phyloP scores from a whole-genome alignment of 1,284 basidiomycete genomes.

The Rhodotorula sp. region DNA sequence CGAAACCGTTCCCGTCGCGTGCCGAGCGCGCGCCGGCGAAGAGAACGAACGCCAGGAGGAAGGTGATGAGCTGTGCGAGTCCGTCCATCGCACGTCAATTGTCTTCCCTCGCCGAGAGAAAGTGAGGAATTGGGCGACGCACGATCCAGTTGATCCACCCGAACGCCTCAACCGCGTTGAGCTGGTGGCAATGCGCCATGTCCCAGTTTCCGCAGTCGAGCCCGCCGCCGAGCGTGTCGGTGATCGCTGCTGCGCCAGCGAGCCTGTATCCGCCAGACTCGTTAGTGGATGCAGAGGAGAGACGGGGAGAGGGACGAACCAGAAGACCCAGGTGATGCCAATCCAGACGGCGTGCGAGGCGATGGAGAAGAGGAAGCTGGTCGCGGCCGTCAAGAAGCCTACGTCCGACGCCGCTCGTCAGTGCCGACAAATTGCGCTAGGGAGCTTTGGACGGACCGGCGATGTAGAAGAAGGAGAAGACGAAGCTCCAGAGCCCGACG shows the following conservation, averaged over 20 bases:
- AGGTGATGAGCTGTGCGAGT: slow-evolving; percentile 27
- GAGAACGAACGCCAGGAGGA: slow-evolving; percentile 34
- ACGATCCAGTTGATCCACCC: slow-evolving; percentile 42
- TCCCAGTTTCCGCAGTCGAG: slow-evolving; percentile 25
- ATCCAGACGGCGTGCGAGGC: slow-evolving; percentile 36
- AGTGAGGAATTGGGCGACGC: neutral
- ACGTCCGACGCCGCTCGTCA: neutral
- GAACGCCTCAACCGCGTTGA: slow-evolving; percentile 41
- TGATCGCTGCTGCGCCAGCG: slow-evolving; percentile 39
- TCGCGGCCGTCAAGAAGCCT: slow-evolving; percentile 37
- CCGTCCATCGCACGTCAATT: neutral
- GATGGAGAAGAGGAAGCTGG: slow-evolving; percentile 41
- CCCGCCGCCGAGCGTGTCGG: slow-evolving; percentile 26
- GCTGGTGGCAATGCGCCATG: slow-evolving; percentile 36
- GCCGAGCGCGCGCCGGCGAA: slow-evolving; percentile 34
- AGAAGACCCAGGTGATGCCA: slow-evolving; percentile 43
- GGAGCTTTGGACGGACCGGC: slow-evolving; percentile 9
- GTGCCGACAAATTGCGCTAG: too few species aligned
- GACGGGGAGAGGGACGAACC: slow-evolving; percentile 13
- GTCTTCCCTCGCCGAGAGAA: neutral
- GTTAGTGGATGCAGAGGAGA: neutral
- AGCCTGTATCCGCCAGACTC: slow-evolving; percentile 24
- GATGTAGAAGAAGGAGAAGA: slow-evolving; percentile 38
- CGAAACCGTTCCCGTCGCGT: slow-evolving; percentile 42
- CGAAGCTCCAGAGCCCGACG: slow-evolving; percentile 39